These are phyloP conservation scores for Eucalyptus pumila DNA, from an alignment of 345 rosid species.

Conservation along the genomic window DNA sequence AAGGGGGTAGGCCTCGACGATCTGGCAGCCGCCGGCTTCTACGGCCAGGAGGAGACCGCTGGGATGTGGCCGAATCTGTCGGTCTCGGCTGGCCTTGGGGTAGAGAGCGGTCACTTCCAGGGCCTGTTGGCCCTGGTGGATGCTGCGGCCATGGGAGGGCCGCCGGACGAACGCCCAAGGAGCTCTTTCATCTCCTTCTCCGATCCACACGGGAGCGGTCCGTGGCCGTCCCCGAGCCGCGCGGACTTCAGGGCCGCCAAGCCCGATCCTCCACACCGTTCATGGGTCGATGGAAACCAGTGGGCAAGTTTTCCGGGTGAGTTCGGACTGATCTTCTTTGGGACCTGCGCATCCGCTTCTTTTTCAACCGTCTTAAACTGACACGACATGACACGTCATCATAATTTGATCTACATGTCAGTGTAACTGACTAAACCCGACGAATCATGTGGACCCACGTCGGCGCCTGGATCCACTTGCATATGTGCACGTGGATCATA, in stretches of 20 bases:
- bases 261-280: neutral
- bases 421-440: neutral
- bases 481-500: neutral
- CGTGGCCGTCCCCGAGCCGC: neutral
- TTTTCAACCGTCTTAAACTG: neutral
- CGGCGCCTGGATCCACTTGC: neutral
- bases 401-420: neutral
- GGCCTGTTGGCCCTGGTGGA: constrained; percentile 49
- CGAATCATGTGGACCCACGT: neutral
- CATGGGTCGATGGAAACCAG: neutral
- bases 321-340: neutral
- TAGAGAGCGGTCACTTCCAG: constrained; percentile 15
- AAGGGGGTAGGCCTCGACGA: neutral
- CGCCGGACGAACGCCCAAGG: neutral
- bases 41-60: neutral
- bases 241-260: neutral
- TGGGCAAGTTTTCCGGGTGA: constrained; percentile 3
- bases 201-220: neutral
- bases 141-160: constrained; percentile 6
- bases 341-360: neutral
- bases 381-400: neutral
- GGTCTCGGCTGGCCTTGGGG: neutral
- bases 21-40: neutral
- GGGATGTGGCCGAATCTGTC: neutral
- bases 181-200: neutral